A percentile compares a stretch with the other conserved stretches of the same genome.
phyloP scores from a whole-genome alignment of 768 basidiomycete genomes.

The Calvatia gigantea region DNA sequence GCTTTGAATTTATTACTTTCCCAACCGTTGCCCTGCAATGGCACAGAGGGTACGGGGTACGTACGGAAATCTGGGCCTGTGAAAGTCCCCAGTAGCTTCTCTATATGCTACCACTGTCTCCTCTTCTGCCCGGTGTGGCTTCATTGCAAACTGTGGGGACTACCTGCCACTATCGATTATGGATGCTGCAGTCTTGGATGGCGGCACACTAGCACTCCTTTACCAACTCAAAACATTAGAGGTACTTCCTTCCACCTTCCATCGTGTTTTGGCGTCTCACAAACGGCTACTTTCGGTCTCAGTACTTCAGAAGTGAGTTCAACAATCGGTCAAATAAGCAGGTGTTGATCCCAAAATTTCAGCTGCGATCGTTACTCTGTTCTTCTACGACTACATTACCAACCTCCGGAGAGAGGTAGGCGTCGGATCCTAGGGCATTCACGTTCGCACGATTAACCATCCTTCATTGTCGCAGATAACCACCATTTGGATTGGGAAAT shows the following conservation, averaged over 20 bases:
- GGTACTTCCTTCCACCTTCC: neutral
- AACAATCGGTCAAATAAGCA: too few relatives aligned
- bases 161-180: neutral
- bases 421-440: too few relatives aligned
- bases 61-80: neutral
- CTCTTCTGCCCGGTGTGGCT: neutral
- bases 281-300: neutral
- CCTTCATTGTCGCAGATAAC: neutral
- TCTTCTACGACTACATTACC: neutral
- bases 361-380: neutral
- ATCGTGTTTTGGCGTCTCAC: neutral
- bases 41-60: neutral
- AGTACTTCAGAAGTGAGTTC: neutral
- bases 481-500: constrained; percentile 3
- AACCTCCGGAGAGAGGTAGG: neutral
- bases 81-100: neutral
- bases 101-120: neutral
- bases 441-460: neutral
- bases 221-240: neutral
- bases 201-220: neutral
- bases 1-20: neutral
- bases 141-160: neutral
- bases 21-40: neutral
- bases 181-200: neutral
- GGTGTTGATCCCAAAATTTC: neutral